Evolutionary conservation across 1,139 yeast species (phyloP).

Genomic region (Debaryomyces udenii): DNA sequence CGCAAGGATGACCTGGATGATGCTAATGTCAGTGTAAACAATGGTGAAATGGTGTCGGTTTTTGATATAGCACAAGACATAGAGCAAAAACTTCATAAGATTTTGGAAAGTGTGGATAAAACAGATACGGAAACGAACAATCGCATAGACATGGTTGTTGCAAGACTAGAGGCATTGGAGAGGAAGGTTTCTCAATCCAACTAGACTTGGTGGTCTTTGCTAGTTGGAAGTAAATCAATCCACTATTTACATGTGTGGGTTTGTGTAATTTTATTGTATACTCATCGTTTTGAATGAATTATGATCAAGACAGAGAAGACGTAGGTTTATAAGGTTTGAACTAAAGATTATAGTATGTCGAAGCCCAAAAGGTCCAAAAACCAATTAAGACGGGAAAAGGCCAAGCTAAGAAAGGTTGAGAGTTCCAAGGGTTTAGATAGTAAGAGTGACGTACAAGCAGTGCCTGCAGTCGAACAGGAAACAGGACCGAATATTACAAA

Average conservation of each 20-base stretch:
- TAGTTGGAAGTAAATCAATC: too few relatives aligned
- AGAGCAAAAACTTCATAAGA: slow-evolving; percentile 41
- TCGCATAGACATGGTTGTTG: slow-evolving; percentile 30
- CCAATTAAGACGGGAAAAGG: slow-evolving; percentile 65
- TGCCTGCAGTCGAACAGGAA: neutral
- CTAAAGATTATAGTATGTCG: slow-evolving; percentile 19
- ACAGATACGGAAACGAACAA: slow-evolving; percentile 34
- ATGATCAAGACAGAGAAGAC: slow-evolving; percentile 1
- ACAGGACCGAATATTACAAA: neutral
- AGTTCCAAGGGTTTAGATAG: slow-evolving; percentile 1
- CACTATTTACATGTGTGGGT: neutral
- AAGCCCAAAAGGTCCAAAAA: slow-evolving; percentile 51
- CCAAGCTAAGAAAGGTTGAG: slow-evolving; percentile 50
- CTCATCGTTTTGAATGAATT: slow-evolving; percentile 6
- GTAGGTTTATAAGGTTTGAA: slow-evolving; percentile 4
- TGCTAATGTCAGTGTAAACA: slow-evolving; percentile 10
- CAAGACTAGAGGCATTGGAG: slow-evolving; percentile 25
- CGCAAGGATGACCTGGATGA: slow-evolving; percentile 3
- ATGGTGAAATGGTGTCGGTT: slow-evolving; percentile 30
- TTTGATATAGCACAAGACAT: slow-evolving; percentile 57
- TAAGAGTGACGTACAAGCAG: slow-evolving; percentile 5
- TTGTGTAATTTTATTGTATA: slow-evolving; percentile 10
- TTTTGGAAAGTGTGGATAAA: slow-evolving; percentile 30
- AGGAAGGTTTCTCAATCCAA: slow-evolving; percentile 12
- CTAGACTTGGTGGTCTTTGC: slow-evolving; percentile 1